Evolutionary conservation across 2,329 filamentous ascomycete species (phyloP).

Genomic region (Raffaelea deltoideospora): DNA sequence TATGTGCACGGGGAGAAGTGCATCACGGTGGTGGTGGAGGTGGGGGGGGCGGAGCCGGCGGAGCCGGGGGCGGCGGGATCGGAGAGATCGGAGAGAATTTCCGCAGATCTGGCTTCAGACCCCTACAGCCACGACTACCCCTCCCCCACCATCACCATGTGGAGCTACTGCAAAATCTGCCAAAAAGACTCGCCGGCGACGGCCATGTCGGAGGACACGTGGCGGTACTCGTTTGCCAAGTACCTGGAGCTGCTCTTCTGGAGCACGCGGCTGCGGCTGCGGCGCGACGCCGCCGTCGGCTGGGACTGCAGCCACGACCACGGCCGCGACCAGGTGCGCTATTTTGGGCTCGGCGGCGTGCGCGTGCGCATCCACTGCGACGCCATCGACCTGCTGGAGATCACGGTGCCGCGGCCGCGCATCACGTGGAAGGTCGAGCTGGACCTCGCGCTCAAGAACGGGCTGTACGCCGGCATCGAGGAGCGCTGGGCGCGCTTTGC

Average conservation of each 20-base stretch:
- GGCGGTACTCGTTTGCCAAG: slow-evolving; percentile 97
- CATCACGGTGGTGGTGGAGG: slow-evolving; percentile 80
- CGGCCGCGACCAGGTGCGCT: slow-evolving; percentile 81
- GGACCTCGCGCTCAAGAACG: slow-evolving; percentile 83
- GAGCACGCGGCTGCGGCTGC: slow-evolving; percentile 67
- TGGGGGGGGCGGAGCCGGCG: slow-evolving; percentile 34
- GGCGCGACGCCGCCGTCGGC: slow-evolving; percentile 50
- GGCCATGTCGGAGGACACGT: slow-evolving; percentile 85
- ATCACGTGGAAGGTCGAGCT: slow-evolving; percentile 98
- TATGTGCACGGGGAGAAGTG: slow-evolving; percentile 95
- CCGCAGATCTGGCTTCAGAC: too few species aligned
- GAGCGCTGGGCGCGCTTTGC: slow-evolving; percentile 78
- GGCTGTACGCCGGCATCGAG: slow-evolving; percentile 69
- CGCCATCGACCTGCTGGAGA: slow-evolving; percentile 80
- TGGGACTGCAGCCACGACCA: slow-evolving; percentile 91
- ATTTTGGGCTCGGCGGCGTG: slow-evolving; percentile 78
- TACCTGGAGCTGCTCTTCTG: slow-evolving; percentile 97
- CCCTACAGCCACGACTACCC: slow-evolving; percentile 15
- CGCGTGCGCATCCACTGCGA: slow-evolving; percentile 87
- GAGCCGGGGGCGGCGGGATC: slow-evolving; percentile 38
- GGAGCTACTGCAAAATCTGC: slow-evolving; percentile 91
- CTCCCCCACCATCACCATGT: slow-evolving; percentile 72
- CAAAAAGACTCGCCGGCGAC: slow-evolving; percentile 78
- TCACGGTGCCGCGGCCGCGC: slow-evolving; percentile 76
- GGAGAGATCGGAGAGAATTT: too few species aligned